Evolutionary conservation across 1,284 basidiomycete genomes (phyloP).

Genomic region (Moesziomyces sp.): DNA sequence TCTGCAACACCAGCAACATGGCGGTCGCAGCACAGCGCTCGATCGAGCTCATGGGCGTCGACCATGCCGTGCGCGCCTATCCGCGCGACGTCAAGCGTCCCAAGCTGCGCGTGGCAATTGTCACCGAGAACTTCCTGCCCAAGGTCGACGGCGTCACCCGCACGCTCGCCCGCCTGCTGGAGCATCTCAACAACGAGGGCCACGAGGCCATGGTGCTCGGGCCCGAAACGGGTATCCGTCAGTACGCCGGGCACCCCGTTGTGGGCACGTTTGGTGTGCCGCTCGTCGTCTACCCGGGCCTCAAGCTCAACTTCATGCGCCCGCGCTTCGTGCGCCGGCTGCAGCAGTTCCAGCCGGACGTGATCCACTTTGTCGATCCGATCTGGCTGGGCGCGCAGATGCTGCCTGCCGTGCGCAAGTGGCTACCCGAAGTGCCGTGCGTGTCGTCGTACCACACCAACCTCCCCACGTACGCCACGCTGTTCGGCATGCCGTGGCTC

Average conservation of each 20-base stretch:
- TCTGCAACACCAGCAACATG: constrained; percentile 2
- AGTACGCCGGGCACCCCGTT: constrained; percentile 72
- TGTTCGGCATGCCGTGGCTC: constrained; percentile 72
- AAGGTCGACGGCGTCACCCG: constrained; percentile 74
- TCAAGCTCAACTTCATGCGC: constrained; percentile 74
- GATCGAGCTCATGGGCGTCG: constrained; percentile 1
- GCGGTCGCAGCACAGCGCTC: constrained; percentile 10
- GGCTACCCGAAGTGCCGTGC: constrained; percentile 70
- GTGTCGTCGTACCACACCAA: constrained; percentile 74
- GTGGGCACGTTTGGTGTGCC: constrained; percentile 73
- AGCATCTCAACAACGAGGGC: constrained; percentile 72
- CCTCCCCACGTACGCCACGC: constrained; percentile 72
- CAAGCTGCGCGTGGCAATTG: constrained; percentile 68
- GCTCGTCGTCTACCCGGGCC: constrained; percentile 72
- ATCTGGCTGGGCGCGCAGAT: constrained; percentile 72
- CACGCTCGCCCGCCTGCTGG: constrained; percentile 72
- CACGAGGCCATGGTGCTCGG: constrained; percentile 73
- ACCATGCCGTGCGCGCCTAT: constrained; percentile 18
- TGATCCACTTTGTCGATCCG: constrained; percentile 70
- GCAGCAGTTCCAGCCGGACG: constrained; percentile 71
- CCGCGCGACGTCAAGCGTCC: constrained; percentile 57
- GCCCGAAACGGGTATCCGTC: constrained; percentile 71
- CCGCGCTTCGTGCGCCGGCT: constrained; percentile 71
- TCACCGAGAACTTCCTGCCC: constrained; percentile 72
- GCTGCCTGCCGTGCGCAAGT: constrained; percentile 66